These are phyloP conservation scores for Solanum clarkiae DNA, from an alignment of 257 asterid genomes.

Conservation along the genomic window DNA sequence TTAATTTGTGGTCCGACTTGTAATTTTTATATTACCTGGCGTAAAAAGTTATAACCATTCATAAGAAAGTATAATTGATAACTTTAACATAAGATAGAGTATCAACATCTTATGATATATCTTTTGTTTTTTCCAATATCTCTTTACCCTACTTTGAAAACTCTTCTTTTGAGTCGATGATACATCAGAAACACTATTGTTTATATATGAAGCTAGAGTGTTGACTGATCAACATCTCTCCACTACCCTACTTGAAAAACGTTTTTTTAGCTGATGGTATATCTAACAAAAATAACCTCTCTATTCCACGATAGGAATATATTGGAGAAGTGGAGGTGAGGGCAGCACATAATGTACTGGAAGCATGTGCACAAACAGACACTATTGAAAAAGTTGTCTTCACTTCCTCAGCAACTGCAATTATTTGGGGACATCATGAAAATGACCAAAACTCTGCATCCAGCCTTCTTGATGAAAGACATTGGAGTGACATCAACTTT, in stretches of 20 bases:
- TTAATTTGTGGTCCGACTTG: too few relatives aligned
- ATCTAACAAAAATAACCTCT: background rate
- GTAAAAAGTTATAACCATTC: background rate
- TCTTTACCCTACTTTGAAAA: too few relatives aligned
- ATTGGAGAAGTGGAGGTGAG: slow-evolving; percentile 79
- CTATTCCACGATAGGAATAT: slow-evolving; percentile 29
- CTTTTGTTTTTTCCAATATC: too few relatives aligned
- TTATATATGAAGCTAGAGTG: background rate
- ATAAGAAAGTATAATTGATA: background rate
- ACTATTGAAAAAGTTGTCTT: slow-evolving; percentile 70
- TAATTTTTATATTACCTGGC: background rate
- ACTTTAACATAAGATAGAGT: background rate
- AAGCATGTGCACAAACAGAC: slow-evolving; percentile 89
- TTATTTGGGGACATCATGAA: slow-evolving; percentile 43
- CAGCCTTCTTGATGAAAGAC: slow-evolving; percentile 47
- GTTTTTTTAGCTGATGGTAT: background rate
- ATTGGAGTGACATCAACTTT: slow-evolving; percentile 74
- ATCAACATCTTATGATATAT: background rate
- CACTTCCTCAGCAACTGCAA: slow-evolving; percentile 80
- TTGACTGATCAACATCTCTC: background rate
- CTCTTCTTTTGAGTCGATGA: too few relatives aligned
- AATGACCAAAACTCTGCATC: background rate
- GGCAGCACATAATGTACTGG: slow-evolving; percentile 92
- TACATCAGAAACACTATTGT: too few relatives aligned
- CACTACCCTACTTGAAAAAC: background rate